Percentiles rank a stretch among this genome's conserved stretches.
Conservation (phyloP, 1,284 basidiomycete species). For the Ceratobasidium sp. region DNA sequence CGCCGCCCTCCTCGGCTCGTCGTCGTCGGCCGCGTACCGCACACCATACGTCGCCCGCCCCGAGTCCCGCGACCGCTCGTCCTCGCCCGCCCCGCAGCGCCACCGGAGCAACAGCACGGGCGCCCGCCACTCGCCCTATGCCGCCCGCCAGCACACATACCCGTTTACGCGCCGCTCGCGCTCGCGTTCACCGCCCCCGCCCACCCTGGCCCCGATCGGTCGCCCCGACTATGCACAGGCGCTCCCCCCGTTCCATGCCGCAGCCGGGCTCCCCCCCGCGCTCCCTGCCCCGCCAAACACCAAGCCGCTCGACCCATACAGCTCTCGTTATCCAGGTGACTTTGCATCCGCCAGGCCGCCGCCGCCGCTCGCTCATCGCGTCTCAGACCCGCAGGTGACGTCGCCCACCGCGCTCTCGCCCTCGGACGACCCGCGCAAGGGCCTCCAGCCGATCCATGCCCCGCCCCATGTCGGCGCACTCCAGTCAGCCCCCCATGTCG, state of each 20-base stretch:
- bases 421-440: constrained; percentile 24
- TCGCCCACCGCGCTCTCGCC: constrained; percentile 18
- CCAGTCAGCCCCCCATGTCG: constrained; percentile 31
- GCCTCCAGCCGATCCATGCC: constrained; percentile 24
- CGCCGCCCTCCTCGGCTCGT: constrained; percentile 34
- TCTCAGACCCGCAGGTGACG: constrained; percentile 17
- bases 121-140: constrained; percentile 26
- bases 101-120: constrained; percentile 13
- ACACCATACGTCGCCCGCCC: constrained; percentile 16
- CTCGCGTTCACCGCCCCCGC: constrained; percentile 18
- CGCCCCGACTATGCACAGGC: constrained; percentile 27
- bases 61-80: constrained; percentile 11
- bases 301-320: constrained; percentile 33
- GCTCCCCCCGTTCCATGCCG: constrained; percentile 25
- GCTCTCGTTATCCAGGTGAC: constrained; percentile 9
- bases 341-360: not conserved
- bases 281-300: constrained; percentile 35
- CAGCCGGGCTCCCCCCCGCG: constrained; percentile 3
- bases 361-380: constrained; percentile 4
- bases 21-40: constrained; percentile 26
- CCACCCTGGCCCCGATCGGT: constrained; percentile 27
- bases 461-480: constrained; percentile 32
- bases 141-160: constrained; percentile 29
- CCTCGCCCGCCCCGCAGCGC: constrained; percentile 1
- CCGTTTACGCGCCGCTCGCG: constrained; percentile 23